phyloP scores from a whole-genome alignment of 768 basidiomycete genomes.

The Rhodotorula paludigena region DNA sequence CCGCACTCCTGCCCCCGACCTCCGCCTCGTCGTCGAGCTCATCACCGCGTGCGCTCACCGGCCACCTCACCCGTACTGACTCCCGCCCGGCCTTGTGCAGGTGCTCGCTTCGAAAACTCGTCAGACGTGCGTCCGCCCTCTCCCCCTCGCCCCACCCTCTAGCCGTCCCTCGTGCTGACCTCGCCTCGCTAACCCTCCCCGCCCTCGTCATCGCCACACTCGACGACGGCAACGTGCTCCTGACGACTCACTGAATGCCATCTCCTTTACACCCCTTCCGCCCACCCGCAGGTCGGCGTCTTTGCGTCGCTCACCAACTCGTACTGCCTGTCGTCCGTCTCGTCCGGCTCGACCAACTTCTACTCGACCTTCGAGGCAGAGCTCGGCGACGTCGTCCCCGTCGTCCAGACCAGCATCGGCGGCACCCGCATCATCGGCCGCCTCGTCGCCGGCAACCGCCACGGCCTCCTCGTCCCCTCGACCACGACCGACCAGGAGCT shows the following conservation, averaged over 20 bases:
- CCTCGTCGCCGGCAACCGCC: slow-evolving; percentile 84
- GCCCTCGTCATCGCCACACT: slow-evolving; percentile 43
- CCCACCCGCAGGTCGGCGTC: slow-evolving; percentile 90
- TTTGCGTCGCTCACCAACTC: slow-evolving; percentile 93
- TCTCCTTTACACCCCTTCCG: slow-evolving; percentile 88
- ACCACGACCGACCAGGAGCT: slow-evolving; percentile 97
- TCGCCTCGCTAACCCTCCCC: no score
- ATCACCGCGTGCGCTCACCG: not conserved
- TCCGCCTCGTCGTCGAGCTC: not conserved
- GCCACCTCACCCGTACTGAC: not conserved
- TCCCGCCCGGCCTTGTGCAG: slow-evolving; percentile 1
- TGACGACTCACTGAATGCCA: no score
- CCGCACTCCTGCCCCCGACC: not conserved
- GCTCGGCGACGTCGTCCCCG: slow-evolving; percentile 80
- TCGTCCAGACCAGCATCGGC: slow-evolving; percentile 91
- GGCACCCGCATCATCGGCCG: slow-evolving; percentile 92
- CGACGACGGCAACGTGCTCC: no score
- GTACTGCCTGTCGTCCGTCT: slow-evolving; percentile 86
- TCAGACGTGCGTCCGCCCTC: slow-evolving; percentile 31
- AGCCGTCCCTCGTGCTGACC: not conserved
- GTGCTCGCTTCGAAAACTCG: slow-evolving; percentile 43
- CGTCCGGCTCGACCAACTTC: slow-evolving; percentile 89
- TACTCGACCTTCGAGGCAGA: slow-evolving; percentile 97
- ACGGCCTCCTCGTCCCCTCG: slow-evolving; percentile 91
- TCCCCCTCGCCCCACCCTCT: no score